Evolutionary conservation across 2,329 filamentous ascomycete genomes (phyloP).

Genomic region (Colletotrichum sp.): DNA sequence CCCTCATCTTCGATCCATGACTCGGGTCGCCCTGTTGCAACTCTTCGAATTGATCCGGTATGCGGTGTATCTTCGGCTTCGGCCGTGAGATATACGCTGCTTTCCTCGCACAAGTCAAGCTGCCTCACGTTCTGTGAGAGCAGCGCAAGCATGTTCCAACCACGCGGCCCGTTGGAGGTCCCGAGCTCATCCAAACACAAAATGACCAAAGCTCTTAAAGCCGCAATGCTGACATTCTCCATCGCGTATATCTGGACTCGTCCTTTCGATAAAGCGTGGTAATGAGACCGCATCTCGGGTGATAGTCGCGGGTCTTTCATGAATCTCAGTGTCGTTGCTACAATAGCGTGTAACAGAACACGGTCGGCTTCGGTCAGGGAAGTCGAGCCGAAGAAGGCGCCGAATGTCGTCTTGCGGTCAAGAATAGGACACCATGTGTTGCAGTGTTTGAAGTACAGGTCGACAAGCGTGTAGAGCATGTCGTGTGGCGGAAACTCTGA

Average conservation of each 20-base stretch:
- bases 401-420: slow-evolving; percentile 45
- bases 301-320: slow-evolving; percentile 42
- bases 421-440: slow-evolving; percentile 61
- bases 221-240: slow-evolving; percentile 43
- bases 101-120: slow-evolving; percentile 43
- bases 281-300: slow-evolving; percentile 38
- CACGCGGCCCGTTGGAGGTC: slow-evolving; percentile 44
- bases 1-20: slow-evolving; percentile 52
- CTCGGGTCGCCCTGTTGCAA: slow-evolving; percentile 37
- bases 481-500: slow-evolving; percentile 63
- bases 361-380: slow-evolving; percentile 42
- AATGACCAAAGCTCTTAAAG: slow-evolving; percentile 43
- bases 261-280: slow-evolving; percentile 41
- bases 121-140: slow-evolving; percentile 42
- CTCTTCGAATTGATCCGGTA: slow-evolving; percentile 37
- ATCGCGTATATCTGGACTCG: slow-evolving; percentile 46
- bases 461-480: slow-evolving; percentile 61
- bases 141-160: slow-evolving; percentile 45
- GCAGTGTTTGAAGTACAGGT: slow-evolving; percentile 68
- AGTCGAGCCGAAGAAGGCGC: slow-evolving; percentile 43
- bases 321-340: slow-evolving; percentile 46
- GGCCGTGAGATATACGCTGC: slow-evolving; percentile 37
- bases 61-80: slow-evolving; percentile 33
- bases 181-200: slow-evolving; percentile 45
- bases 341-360: slow-evolving; percentile 46